Conservation (phyloP, 2,329 filamentous ascomycete species). For the Penicillium decumbens region DNA sequence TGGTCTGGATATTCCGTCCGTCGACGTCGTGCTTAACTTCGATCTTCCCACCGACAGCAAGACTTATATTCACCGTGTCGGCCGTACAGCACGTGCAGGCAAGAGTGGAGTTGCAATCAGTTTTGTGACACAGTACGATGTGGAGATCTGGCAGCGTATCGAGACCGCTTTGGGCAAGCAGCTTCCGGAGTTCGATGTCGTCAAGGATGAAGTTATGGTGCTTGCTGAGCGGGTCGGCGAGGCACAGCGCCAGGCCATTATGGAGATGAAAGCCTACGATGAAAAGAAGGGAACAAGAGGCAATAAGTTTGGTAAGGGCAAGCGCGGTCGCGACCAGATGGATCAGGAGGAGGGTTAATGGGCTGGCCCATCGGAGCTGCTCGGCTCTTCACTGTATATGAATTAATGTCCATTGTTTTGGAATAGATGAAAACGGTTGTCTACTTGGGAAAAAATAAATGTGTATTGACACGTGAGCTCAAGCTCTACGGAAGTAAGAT, state of each 20-base stretch:
- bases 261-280: slow-evolving; percentile 74
- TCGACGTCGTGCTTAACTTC: slow-evolving; percentile 81
- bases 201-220: slow-evolving; percentile 81
- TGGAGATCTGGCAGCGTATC: slow-evolving; percentile 74
- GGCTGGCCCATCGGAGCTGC: slow-evolving; percentile 5
- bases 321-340: slow-evolving; percentile 61
- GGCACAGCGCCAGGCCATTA: slow-evolving; percentile 72
- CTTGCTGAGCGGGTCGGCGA: slow-evolving; percentile 74
- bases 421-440: slow-evolving; percentile 5
- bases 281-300: slow-evolving; percentile 59
- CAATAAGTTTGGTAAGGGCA: slow-evolving; percentile 51
- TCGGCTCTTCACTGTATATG: slow-evolving; percentile 4
- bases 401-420: slow-evolving; percentile 8
- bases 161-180: slow-evolving; percentile 77
- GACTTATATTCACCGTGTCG: slow-evolving; percentile 86
- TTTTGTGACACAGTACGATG: slow-evolving; percentile 82
- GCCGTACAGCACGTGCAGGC: slow-evolving; percentile 80
- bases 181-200: slow-evolving; percentile 62
- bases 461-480: neutral
- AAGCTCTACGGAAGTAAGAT: slow-evolving; percentile 6
- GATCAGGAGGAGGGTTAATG: slow-evolving; percentile 66
- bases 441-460: neutral
- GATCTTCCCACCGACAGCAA: slow-evolving; percentile 81
- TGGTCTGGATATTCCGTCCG: slow-evolving; percentile 87
- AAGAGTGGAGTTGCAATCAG: slow-evolving; percentile 77